These are phyloP conservation scores for Ashbya aceris DNA, from an alignment of 1,139 yeast genomes.

Conservation along the genomic window DNA sequence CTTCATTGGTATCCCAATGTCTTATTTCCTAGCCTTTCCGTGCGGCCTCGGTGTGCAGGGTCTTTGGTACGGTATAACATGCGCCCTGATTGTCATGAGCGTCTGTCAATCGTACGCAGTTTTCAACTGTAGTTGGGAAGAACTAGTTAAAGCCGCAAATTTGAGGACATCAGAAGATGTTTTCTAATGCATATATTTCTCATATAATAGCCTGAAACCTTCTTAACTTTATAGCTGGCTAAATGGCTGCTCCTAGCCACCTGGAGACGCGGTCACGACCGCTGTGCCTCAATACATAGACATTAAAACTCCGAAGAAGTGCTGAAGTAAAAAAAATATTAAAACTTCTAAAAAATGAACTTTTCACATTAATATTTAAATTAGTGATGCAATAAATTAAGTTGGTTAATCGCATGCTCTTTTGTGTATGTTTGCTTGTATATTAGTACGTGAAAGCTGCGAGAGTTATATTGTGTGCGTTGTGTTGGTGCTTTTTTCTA, in stretches of 20 bases:
- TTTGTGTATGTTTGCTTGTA: slow-evolving; percentile 2
- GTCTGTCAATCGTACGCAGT: slow-evolving; percentile 42
- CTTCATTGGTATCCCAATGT: slow-evolving; percentile 61
- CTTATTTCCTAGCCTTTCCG: slow-evolving; percentile 53
- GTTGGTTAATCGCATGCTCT: not conserved
- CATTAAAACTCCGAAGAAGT: too few species aligned
- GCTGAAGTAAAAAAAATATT: too few species aligned
- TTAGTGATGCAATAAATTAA: slow-evolving; percentile 3
- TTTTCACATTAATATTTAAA: not conserved
- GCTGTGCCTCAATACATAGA: too few species aligned
- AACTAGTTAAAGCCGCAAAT: slow-evolving; percentile 30
- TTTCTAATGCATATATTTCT: not conserved
- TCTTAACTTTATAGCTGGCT: too few species aligned
- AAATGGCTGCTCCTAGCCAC: too few species aligned
- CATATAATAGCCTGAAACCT: too few species aligned
- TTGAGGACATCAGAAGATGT: slow-evolving; percentile 17
- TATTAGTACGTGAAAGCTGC: too few species aligned
- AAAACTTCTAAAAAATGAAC: not conserved
- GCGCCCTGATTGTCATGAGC: slow-evolving; percentile 65
- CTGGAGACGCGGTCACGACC: too few species aligned
- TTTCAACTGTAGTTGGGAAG: slow-evolving; percentile 32
- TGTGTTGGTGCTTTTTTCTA: too few species aligned
- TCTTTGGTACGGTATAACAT: slow-evolving; percentile 75
- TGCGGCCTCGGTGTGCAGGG: slow-evolving; percentile 55
- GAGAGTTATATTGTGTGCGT: too few species aligned